phyloP scores from a whole-genome alignment of 1,284 basidiomycete species.

The Mycena sp. region DNA sequence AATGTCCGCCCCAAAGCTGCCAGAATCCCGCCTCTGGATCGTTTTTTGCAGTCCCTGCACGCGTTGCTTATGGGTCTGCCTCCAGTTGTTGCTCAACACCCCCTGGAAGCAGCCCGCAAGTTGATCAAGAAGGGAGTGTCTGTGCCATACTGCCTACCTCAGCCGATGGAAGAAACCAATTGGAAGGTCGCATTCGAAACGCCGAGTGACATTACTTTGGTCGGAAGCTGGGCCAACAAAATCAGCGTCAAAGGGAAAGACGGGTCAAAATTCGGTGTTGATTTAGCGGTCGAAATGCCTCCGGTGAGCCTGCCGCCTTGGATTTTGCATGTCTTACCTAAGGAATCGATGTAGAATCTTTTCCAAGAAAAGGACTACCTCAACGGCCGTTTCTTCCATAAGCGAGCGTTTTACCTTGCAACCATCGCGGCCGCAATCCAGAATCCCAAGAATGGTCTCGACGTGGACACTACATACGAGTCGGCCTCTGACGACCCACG shows the following conservation, averaged over 20 bases:
- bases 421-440: conserved; percentile 77
- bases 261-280: conserved; percentile 74
- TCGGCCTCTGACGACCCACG: conserved; percentile 74
- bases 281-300: conserved; percentile 91
- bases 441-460: conserved; percentile 52
- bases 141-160: conserved; percentile 72
- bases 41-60: conserved; percentile 71
- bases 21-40: conserved; percentile 64
- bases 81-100: conserved; percentile 67
- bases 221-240: conserved; percentile 82
- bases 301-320: conserved; percentile 58
- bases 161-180: conserved; percentile 75
- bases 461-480: conserved; percentile 69
- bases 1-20: conserved; percentile 78
- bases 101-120: conserved; percentile 65
- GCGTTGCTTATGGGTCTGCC: conserved; percentile 67
- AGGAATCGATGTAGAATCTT: conserved; percentile 58
- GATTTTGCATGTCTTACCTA: neutral
- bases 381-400: conserved; percentile 92
- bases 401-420: conserved; percentile 91
- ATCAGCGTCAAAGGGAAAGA: conserved; percentile 73
- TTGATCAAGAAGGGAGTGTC: conserved; percentile 61
- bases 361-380: conserved; percentile 97
- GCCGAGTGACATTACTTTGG: conserved; percentile 72
- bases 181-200: conserved; percentile 81